Base-by-base conservation (phyloP, 805 yeast species). In the Ogataea nonfermentans region DNA sequence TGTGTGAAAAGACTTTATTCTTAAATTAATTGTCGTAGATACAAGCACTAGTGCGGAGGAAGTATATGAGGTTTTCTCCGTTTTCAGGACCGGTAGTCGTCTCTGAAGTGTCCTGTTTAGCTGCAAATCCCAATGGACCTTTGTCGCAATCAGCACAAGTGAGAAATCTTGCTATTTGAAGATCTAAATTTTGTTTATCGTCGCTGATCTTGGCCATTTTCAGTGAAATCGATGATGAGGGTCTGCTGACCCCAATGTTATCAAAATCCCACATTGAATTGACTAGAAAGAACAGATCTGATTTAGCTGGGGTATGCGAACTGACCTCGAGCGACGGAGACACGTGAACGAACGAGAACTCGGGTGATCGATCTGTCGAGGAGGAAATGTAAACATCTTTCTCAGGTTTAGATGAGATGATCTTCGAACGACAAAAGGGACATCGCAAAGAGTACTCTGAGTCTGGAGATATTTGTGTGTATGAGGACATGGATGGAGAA, bases 241-340 rank as follows among this genome's bases (percentile, higher is more conserved):
- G 65, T 33, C 71, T 71, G 1, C 89, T 81, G 2, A 84, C 91
- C 1, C 88, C 90, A 32, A 84, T 74, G 52, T 84, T 84, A 47
- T 84, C 90, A 51, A 84, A 84, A 47, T 77, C 84, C 93, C 93
- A 84, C 37, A 80, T 78, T 51, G 82, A 86, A 2, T 62, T 52
- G 2, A 81, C 63, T 20, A 64, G 52, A 29, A 70, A 65, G 52
- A 78, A 57, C 12, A 23, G 24, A 14, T 32, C 41, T 20, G 15
- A 14, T 13, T 26, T 14, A 19, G 24, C 27, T 9, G 32, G 29
- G 26, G 17, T 19, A 11, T 9, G 22, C 13, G 40, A 30, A 9
- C n/a, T 14, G 20, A 19, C 19, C 16, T 29, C 24, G 12, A 26
- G 23, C 4, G 36, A 24, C 3, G 36, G 24, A 1, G 43, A 14